These are phyloP conservation scores for Chlamydomonas schloesseri DNA, from an alignment of 139 green algal species.

Conservation along the genomic window DNA sequence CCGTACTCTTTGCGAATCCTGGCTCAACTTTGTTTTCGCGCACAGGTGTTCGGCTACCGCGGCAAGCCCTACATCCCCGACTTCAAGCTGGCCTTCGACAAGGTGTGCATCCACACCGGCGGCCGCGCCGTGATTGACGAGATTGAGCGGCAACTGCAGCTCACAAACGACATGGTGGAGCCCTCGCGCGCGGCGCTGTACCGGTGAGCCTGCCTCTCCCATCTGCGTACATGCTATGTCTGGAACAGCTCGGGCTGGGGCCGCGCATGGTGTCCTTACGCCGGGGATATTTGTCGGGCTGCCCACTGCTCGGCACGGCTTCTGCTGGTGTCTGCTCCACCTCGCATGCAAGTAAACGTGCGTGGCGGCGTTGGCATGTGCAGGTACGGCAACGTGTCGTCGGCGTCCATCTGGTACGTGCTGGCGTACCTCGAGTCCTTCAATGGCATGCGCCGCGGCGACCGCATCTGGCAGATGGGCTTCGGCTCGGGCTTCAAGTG, in stretches of 20 bases:
- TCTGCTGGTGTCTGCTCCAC: no score
- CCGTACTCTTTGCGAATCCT: no score
- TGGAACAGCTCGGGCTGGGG: no score
- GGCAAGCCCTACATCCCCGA: conserved; percentile 94
- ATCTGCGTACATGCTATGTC: no score
- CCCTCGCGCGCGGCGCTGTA: conserved; percentile 86
- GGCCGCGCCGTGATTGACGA: conserved; percentile 94
- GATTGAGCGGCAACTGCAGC: conserved; percentile 95
- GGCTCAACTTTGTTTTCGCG: no score
- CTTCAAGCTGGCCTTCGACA: conserved; percentile 96
- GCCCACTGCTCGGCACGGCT: no score
- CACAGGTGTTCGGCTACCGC: conserved; percentile 37
- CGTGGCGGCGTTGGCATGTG: no score
- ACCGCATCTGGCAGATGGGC: conserved; percentile 92
- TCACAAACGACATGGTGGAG: conserved; percentile 68
- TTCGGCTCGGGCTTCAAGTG: conserved; percentile 98
- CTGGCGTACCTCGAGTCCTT: conserved; percentile 83
- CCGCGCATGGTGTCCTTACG: no score
- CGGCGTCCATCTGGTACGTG: conserved; percentile 85
- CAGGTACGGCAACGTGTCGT: conserved; percentile 88
- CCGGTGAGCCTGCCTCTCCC: conserved; percentile 53
- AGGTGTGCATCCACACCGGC: conserved; percentile 99
- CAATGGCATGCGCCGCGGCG: conserved; percentile 73
- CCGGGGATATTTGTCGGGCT: no score
- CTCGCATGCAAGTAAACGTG: no score